These are phyloP conservation scores for Phlegmacium glaucopus DNA, from an alignment of 768 basidiomycete species.

Conservation along the genomic window DNA sequence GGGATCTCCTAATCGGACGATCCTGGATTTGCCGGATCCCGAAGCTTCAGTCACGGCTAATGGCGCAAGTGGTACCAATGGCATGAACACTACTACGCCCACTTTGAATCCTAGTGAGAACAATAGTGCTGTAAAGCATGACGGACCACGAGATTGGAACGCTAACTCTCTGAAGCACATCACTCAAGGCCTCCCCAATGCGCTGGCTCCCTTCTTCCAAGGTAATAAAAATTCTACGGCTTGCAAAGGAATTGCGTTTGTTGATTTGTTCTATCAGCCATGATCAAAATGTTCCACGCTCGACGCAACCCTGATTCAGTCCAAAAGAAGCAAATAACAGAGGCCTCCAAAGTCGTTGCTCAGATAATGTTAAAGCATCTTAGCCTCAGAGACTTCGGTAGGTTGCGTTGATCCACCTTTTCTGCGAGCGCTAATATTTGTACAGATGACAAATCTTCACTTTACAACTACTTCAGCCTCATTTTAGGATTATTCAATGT, in stretches of 20 bases:
- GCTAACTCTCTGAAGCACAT: slow-evolving; percentile 76
- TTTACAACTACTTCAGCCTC: slow-evolving; percentile 45
- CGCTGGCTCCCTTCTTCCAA: slow-evolving; percentile 83
- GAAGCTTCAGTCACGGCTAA: slow-evolving; percentile 28
- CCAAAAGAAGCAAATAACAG: slow-evolving; percentile 75
- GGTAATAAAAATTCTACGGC: slow-evolving; percentile 39
- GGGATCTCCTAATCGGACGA: slow-evolving; percentile 43
- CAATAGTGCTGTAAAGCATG: slow-evolving; percentile 32
- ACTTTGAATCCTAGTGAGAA: slow-evolving; percentile 14
- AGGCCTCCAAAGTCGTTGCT: slow-evolving; percentile 68
- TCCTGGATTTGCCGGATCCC: slow-evolving; percentile 37
- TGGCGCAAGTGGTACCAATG: slow-evolving; percentile 28
- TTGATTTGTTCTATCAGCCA: slow-evolving; percentile 42
- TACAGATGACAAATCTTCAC: slow-evolving; percentile 28
- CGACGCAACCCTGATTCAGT: slow-evolving; percentile 70
- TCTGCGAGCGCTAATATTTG: background rate
- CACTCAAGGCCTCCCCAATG: slow-evolving; percentile 70
- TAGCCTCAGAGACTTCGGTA: slow-evolving; percentile 48
- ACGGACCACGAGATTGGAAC: slow-evolving; percentile 57
- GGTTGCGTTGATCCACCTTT: slow-evolving; percentile 18
- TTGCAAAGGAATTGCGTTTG: background rate
- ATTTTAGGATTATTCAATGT: slow-evolving; percentile 44
- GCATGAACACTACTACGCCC: slow-evolving; percentile 14
- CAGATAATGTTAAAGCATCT: slow-evolving; percentile 72
- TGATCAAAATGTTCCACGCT: slow-evolving; percentile 83